Evolutionary conservation across 1,284 basidiomycete genomes (phyloP).

Genomic region (Stereum hirsutum): DNA sequence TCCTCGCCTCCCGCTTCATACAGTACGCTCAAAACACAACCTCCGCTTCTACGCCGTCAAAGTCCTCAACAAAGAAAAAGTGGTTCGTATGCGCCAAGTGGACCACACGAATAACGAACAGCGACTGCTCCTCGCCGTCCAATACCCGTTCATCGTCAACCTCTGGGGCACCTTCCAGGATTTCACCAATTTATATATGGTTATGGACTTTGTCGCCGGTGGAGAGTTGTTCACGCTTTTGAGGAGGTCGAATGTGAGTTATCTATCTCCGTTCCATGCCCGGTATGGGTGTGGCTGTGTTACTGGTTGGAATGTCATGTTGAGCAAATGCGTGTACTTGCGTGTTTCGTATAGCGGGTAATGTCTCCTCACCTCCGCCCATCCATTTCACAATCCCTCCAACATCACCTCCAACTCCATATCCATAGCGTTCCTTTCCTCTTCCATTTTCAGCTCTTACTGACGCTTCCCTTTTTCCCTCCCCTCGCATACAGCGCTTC

Average conservation of each 20-base stretch:
- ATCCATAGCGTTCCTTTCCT: not conserved
- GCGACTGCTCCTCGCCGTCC: constrained; percentile 80
- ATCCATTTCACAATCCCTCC: too few relatives aligned
- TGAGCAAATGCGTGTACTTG: too few relatives aligned
- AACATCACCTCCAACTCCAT: not conserved
- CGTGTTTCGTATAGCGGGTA: too few relatives aligned
- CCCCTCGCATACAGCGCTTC: constrained; percentile 62
- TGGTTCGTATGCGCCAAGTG: constrained; percentile 94
- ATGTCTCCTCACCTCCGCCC: too few relatives aligned
- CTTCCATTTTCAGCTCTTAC: not conserved
- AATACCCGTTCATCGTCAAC: constrained; percentile 96
- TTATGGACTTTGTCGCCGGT: constrained; percentile 99
- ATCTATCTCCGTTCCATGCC: not conserved
- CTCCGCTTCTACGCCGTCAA: constrained; percentile 93
- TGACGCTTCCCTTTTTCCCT: too few relatives aligned
- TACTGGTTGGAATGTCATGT: too few relatives aligned
- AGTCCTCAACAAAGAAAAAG: constrained; percentile 89
- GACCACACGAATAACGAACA: constrained; percentile 98
- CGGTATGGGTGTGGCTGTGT: too few relatives aligned
- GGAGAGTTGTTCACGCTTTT: constrained; percentile 93
- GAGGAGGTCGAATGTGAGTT: constrained; percentile 76
- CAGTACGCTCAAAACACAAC: constrained; percentile 88
- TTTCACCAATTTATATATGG: constrained; percentile 93
- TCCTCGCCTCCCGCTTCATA: not conserved
- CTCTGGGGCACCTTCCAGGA: constrained; percentile 99